These are phyloP conservation scores for Pichia scutulata DNA, from an alignment of 805 yeast species.

Conservation along the genomic window DNA sequence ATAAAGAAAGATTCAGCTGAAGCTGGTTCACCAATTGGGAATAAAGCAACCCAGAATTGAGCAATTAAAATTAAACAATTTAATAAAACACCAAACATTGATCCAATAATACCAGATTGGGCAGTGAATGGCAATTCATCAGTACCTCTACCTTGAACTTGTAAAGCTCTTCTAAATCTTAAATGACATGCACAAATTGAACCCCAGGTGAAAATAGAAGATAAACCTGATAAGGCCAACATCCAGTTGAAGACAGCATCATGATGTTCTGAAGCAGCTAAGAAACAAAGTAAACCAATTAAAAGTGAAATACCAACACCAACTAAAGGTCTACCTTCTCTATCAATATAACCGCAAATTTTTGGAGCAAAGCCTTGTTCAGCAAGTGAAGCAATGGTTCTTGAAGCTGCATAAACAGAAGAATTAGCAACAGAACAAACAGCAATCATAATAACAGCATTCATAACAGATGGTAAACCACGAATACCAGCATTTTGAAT, in stretches of 20 bases:
- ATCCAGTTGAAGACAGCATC: slow-evolving; percentile 61
- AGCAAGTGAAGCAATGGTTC: slow-evolving; percentile 60
- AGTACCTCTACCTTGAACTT: slow-evolving; percentile 52
- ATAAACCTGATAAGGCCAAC: slow-evolving; percentile 66
- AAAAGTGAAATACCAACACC: slow-evolving; percentile 49
- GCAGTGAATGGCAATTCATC: slow-evolving; percentile 62
- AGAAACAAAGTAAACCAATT: slow-evolving; percentile 50
- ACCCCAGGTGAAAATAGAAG: slow-evolving; percentile 72
- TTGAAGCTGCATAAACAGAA: slow-evolving; percentile 62
- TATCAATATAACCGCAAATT: slow-evolving; percentile 58
- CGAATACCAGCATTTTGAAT: slow-evolving; percentile 51
- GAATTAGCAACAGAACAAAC: slow-evolving; percentile 71
- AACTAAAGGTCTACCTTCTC: slow-evolving; percentile 66
- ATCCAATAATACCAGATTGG: slow-evolving; percentile 59
- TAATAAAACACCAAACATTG: slow-evolving; percentile 49
- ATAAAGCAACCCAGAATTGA: slow-evolving; percentile 76
- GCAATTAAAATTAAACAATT: slow-evolving; percentile 55
- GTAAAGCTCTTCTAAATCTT: slow-evolving; percentile 60
- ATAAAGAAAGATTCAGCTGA: slow-evolving; percentile 52
- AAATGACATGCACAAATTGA: slow-evolving; percentile 60
- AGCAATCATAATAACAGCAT: slow-evolving; percentile 63
- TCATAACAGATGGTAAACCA: slow-evolving; percentile 62
- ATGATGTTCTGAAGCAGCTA: slow-evolving; percentile 50
- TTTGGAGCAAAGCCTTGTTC: slow-evolving; percentile 62
- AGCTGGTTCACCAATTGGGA: slow-evolving; percentile 50